These are phyloP conservation scores for Chamaecyparis obtusa DNA, from an alignment of 75 land plant genomes.

Conservation along the genomic window DNA sequence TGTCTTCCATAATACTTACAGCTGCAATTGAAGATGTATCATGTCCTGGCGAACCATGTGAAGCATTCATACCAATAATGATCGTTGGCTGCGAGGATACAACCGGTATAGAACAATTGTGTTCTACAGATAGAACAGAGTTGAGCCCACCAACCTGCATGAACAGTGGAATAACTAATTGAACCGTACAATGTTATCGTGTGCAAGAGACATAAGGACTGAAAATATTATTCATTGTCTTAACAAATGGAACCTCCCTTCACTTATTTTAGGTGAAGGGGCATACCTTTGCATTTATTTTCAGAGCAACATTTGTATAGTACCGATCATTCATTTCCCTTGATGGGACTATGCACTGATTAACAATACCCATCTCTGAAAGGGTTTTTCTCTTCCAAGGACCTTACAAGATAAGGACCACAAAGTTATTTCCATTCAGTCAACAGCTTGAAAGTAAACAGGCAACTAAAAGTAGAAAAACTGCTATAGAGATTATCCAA, in stretches of 20 bases:
- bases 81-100: slow-evolving; percentile 68
- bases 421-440: not conserved
- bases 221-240: not conserved
- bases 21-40: slow-evolving; percentile 92
- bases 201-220: not conserved
- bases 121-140: slow-evolving; percentile 47
- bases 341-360: slow-evolving; percentile 78
- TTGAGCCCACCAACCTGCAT: slow-evolving; percentile 88
- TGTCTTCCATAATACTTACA: slow-evolving; percentile 22
- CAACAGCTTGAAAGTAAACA: too few species aligned
- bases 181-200: not conserved
- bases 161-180: not conserved
- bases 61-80: slow-evolving; percentile 94
- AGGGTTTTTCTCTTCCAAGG: slow-evolving; percentile 78
- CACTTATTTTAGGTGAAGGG: too few species aligned
- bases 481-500: not conserved
- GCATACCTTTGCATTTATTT: slow-evolving; percentile 86
- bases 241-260: not conserved
- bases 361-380: slow-evolving; percentile 64
- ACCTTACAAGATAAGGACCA: slow-evolving; percentile 30
- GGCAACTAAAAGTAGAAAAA: not conserved
- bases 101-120: slow-evolving; percentile 31
- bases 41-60: slow-evolving; percentile 92
- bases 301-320: slow-evolving; percentile 75
- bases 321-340: slow-evolving; percentile 73